phyloP scores from a whole-genome alignment of 176 grass and related monocot genomes.

The Canna indica region DNA sequence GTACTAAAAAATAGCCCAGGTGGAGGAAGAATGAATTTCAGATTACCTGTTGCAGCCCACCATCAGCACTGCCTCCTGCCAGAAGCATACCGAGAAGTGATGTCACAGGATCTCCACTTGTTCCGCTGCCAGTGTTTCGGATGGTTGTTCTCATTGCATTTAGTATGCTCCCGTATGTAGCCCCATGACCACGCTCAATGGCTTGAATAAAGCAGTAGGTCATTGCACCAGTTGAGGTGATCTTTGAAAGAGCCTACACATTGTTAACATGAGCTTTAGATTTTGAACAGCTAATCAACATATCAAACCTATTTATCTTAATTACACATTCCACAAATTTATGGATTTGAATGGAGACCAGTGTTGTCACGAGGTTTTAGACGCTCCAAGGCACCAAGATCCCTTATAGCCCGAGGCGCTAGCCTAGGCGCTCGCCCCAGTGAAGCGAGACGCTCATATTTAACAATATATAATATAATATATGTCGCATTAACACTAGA shows the following conservation, averaged over 20 bases:
- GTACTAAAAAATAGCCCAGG: neutral
- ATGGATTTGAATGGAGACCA: neutral
- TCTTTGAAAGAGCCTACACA: slow-evolving; percentile 72
- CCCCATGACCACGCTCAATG: slow-evolving; percentile 54
- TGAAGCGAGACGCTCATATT: no score
- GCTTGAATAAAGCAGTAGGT: slow-evolving; percentile 99
- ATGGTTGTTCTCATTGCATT: slow-evolving; percentile 77
- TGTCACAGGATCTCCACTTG: slow-evolving; percentile 42
- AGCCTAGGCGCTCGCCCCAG: no score
- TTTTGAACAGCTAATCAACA: neutral
- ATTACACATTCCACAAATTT: neutral
- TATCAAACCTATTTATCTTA: neutral
- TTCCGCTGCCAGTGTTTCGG: slow-evolving; percentile 44
- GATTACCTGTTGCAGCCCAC: slow-evolving; percentile 73
- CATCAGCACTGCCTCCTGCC: slow-evolving; percentile 46
- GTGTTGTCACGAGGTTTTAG: no score
- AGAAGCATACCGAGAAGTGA: slow-evolving; percentile 78
- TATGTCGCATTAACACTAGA: no score
- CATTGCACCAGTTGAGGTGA: slow-evolving; percentile 96
- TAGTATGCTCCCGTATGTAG: slow-evolving; percentile 86
- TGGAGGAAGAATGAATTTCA: neutral
- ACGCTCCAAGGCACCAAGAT: no score
- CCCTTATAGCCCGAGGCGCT: no score
- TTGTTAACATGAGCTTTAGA: neutral
- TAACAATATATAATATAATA: no score